Base-by-base conservation (phyloP, 306 rosid genomes). In the Dryas octopetala region DNA sequence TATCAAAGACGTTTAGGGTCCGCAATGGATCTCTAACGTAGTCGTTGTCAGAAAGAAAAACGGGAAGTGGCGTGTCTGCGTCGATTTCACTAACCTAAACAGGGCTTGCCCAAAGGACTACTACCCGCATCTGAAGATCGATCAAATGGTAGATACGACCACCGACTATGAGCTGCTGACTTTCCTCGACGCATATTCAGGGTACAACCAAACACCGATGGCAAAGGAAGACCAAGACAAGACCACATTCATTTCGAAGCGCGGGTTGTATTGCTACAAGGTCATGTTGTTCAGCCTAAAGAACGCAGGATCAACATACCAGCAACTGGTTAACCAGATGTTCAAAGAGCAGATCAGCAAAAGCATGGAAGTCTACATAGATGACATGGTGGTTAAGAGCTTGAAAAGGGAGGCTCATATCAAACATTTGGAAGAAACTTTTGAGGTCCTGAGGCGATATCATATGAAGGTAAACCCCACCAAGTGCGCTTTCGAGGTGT, bases 361-460 rank as follows among this genome's bases (percentile, higher is more conserved):
- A 2, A 71, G 7, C 5, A 41, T 71, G 23, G n/a, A 71, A 16
- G 65, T 41, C 0, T 71, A 71, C 2, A 12, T 61, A 0, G 66
- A 61, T 10, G 66, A 61, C 2, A 61, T 61, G 13, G 44, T 61
- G 1, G 45, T 61, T 1, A 61, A 28, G 15, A 23, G 43, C 4
- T 7, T 2, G 15, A 7, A 1, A 26, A 4, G 5, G 11, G 23
- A 19, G 23, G 23, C 23, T 2, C 66, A 28, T 23, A 7, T 28
- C 0, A 2, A 1, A 1, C 13, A 28, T 14, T 11, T 61, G 3
- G 45, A 0, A 0, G 44, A 61, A 4, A 10, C 4, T 2, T 26
- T 61, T 7, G 0, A 3, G 0, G 7, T 9, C 1, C 5, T 28
- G 2, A 3, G 45, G 0, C 0, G 0, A 2, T 28, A 23, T 9